Base-by-base conservation (phyloP, 106 monocot species). In the Ottelia alismoides region DNA sequence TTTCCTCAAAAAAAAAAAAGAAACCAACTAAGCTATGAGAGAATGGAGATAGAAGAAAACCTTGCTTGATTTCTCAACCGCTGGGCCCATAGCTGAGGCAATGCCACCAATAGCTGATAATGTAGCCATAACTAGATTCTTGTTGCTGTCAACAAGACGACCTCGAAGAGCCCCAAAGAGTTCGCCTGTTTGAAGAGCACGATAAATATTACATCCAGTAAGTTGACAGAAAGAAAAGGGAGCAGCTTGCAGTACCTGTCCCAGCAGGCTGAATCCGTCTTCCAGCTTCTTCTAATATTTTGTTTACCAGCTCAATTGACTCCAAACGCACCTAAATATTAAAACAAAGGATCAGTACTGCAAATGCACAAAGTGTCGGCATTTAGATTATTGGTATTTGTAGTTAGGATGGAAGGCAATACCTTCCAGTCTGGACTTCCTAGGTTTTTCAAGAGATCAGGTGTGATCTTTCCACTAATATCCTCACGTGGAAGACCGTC, bases 1-100 rank as follows among this genome's bases (percentile, higher is more conserved):
- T 19, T 14, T n/a, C 17, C 4, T 11, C 23, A 10, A 51, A 21
- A 31, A 49, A 3, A 11, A 17, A 28, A n/a, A n/a, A n/a, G n/a
- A n/a, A n/a, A n/a, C n/a, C n/a, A n/a, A n/a, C n/a, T n/a, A n/a
- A n/a, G n/a, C n/a, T n/a, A n/a, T n/a, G n/a, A n/a, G n/a, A n/a
- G n/a, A n/a, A n/a, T n/a, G n/a, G n/a, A n/a, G n/a, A 35, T 43
- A 23, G 28, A 27, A 51, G 12, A 2, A 11, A 66, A 96, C 98
- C 90, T 98, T 98, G 90, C 98, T 98, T 28, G 98, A 76, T 64
- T 98, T 98, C 70, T 98, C 98, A 70, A 90, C 68, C 56, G 85
- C 59, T 59, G 78, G 74, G 32, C 98, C 98, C 90, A 98, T 98
- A 51, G 98, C 98, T 80, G 76, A 76, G 62, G 98, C 90, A 56